Evolutionary conservation across 2,329 filamentous ascomycete species (phyloP).

Genomic region (Parasarocladium wereldwijsianum): DNA sequence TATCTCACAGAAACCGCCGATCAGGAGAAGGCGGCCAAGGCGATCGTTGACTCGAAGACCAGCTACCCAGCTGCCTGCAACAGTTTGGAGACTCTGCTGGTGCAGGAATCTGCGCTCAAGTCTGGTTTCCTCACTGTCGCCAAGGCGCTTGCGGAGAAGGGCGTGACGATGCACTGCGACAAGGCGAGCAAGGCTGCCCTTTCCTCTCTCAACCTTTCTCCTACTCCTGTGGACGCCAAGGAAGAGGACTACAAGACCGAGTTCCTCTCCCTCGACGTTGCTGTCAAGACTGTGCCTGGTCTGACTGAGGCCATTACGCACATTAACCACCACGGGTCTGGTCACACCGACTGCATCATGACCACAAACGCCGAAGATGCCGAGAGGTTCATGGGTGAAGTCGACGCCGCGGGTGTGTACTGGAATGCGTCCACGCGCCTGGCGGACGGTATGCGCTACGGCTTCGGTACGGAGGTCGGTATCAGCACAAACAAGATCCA

Average conservation of each 20-base stretch:
- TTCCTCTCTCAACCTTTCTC: slow-evolving; percentile 24
- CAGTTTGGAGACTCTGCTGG: slow-evolving; percentile 77
- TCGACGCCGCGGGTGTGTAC: slow-evolving; percentile 87
- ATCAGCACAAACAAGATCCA: slow-evolving; percentile 99
- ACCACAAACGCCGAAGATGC: slow-evolving; percentile 55
- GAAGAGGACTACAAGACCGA: slow-evolving; percentile 74
- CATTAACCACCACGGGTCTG: slow-evolving; percentile 83
- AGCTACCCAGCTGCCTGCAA: slow-evolving; percentile 95
- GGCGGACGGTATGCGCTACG: slow-evolving; percentile 92
- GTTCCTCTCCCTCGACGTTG: slow-evolving; percentile 71
- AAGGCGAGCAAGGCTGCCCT: slow-evolving; percentile 50
- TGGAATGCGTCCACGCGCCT: slow-evolving; percentile 95
- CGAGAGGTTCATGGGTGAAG: slow-evolving; percentile 66
- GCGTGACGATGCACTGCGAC: slow-evolving; percentile 77
- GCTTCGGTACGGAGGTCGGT: slow-evolving; percentile 94
- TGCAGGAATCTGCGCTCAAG: slow-evolving; percentile 55
- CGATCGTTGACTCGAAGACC: slow-evolving; percentile 83
- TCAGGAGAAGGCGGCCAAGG: slow-evolving; percentile 51
- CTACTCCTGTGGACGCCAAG: slow-evolving; percentile 37
- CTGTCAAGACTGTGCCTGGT: slow-evolving; percentile 61
- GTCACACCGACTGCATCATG: slow-evolving; percentile 87
- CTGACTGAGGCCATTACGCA: slow-evolving; percentile 65
- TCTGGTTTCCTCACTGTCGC: slow-evolving; percentile 59
- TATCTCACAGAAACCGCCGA: slow-evolving; percentile 76
- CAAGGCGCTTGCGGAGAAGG: slow-evolving; percentile 57